Base-by-base conservation (phyloP, 139 green algal species). In the Dunaliella primolecta region DNA sequence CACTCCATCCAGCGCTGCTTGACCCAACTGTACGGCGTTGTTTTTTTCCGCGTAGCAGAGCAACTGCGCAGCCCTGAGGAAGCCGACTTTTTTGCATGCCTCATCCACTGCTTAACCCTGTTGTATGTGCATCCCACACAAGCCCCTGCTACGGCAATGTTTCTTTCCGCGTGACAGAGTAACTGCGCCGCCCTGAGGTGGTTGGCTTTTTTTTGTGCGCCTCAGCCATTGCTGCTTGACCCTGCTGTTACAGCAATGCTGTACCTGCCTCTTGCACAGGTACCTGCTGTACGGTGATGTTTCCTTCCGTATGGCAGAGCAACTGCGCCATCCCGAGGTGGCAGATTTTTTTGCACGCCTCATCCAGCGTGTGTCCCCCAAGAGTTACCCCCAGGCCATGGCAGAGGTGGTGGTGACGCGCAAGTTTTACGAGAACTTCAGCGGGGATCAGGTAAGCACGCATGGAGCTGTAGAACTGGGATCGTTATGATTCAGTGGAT, bases 341-440 rank as follows among this genome's bases (percentile, higher is more conserved):
- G 86, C 84, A 35, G 84, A 93, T n/a, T 98, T 96, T 85, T 99
- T 99, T 85, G 93, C 94, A 0, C 84, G 88, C 7, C 93, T 99
- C 77, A 96, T 99, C 46, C 94, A 98, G 91, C 91, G 97, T 1
- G 93, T 97, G 72, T 91, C 90, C 35, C 96, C 96, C 86, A 98
- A 98, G 89, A 94, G 88, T 83, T 90, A 91, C 21, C 76, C 87
- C 0, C 96, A 99, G 89, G 97, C 97, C 0, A 36, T 90, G 83
- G 95, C 86, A 1, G 97, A 99, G 91, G 93, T 97, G 11, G 86
- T 83, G 1, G 95, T 99, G 30, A 98, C 95, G 0, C 88, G 92
- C 29, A 92, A 93, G 77, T 99, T 99, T 85, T 91, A 98, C 74
- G 97, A 99, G 78, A 99, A 99, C 91, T 99, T 99, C 82, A 89